Evolutionary conservation across 805 yeast genomes (phyloP).

Genomic region (Limtongia smithiae): DNA sequence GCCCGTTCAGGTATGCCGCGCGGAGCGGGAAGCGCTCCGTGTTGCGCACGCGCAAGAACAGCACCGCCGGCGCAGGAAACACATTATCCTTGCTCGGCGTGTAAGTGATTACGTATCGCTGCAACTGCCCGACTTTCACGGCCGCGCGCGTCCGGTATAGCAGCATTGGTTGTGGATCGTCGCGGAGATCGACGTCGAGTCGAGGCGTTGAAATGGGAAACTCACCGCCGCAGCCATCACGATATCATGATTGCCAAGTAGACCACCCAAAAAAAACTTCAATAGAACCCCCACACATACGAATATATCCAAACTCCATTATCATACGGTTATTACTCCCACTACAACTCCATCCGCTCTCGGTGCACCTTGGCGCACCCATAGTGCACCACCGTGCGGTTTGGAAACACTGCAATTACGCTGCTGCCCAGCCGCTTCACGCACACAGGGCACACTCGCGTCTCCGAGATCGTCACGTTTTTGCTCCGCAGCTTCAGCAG

Average conservation of each 20-base stretch:
- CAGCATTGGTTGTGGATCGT: slow-evolving; percentile 16
- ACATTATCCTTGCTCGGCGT: slow-evolving; percentile 39
- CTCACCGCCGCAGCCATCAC: too few relatives aligned
- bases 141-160: slow-evolving; percentile 35
- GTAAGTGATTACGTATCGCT: slow-evolving; percentile 54
- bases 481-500: slow-evolving; percentile 41
- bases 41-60: slow-evolving; percentile 17
- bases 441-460: slow-evolving; percentile 58
- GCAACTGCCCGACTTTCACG: slow-evolving; percentile 58
- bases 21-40: slow-evolving; percentile 38
- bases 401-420: slow-evolving; percentile 50
- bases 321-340: too few relatives aligned
- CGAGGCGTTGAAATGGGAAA: too few relatives aligned
- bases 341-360: slow-evolving; percentile 5
- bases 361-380: slow-evolving; percentile 43
- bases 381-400: slow-evolving; percentile 51
- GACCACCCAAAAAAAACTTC: too few relatives aligned
- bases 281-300: too few relatives aligned
- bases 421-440: slow-evolving; percentile 52
- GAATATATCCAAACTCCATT: too few relatives aligned
- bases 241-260: too few relatives aligned
- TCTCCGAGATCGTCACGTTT: slow-evolving; percentile 43
- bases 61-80: slow-evolving; percentile 13
- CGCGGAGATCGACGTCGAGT: too few relatives aligned
- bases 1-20: slow-evolving; percentile 87